Evolutionary conservation across 2,329 filamentous ascomycete genomes (phyloP).

Genomic region (Aspergillus fumigatiaffinis): DNA sequence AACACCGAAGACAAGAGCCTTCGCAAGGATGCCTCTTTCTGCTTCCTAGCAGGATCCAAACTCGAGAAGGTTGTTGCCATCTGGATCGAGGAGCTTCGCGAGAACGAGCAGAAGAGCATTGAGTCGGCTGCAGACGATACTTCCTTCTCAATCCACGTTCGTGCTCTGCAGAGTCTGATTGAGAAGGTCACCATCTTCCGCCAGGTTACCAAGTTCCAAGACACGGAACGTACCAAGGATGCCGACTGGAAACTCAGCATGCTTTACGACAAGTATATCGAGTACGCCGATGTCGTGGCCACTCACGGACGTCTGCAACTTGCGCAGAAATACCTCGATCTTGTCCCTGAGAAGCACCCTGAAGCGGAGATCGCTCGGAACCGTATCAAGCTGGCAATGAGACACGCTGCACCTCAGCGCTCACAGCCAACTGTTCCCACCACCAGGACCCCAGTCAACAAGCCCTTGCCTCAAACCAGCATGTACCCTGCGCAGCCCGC

Average conservation of each 20-base stretch:
- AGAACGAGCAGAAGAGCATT: constrained; percentile 72
- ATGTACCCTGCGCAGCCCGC: constrained; percentile 34
- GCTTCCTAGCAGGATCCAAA: constrained; percentile 92
- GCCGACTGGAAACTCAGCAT: constrained; percentile 84
- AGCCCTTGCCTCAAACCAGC: constrained; percentile 36
- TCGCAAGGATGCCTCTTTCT: constrained; percentile 91
- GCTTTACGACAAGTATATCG: constrained; percentile 91
- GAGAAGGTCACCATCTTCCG: constrained; percentile 98
- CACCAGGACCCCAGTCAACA: constrained; percentile 38
- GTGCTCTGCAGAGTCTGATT: constrained; percentile 85
- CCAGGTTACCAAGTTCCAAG: constrained; percentile 85
- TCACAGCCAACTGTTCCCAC: constrained; percentile 38
- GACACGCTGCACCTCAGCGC: constrained; percentile 51
- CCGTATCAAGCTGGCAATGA: constrained; percentile 78
- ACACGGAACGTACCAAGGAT: constrained; percentile 65
- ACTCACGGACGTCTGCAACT: constrained; percentile 80
- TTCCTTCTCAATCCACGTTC: constrained; percentile 86
- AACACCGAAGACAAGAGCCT: constrained; percentile 52
- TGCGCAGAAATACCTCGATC: constrained; percentile 85
- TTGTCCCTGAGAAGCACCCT: constrained; percentile 78
- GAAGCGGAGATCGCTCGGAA: constrained; percentile 83
- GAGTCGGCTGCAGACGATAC: constrained; percentile 68
- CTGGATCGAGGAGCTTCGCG: constrained; percentile 85
- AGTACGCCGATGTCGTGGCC: constrained; percentile 93
- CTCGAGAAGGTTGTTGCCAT: constrained; percentile 95